phyloP scores from a whole-genome alignment of 2,329 filamentous ascomycete species.

The Cordyceps javanica region DNA sequence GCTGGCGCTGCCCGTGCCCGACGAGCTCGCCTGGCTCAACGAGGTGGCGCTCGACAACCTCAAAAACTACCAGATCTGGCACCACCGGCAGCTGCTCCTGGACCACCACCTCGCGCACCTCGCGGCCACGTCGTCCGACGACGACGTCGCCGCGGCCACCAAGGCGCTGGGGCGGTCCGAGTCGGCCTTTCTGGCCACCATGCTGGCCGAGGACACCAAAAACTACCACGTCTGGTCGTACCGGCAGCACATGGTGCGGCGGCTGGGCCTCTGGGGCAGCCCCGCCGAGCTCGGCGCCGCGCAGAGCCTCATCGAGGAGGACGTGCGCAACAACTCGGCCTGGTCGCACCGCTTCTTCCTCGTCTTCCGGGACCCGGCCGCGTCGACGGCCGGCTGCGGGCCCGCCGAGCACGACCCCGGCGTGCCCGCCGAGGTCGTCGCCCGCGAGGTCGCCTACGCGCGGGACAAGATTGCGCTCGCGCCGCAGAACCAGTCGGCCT shows the following conservation, averaged over 20 bases:
- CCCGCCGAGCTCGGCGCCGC: constrained; percentile 67
- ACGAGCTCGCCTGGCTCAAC: constrained; percentile 84
- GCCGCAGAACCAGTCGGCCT: constrained; percentile 89
- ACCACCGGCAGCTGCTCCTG: constrained; percentile 61
- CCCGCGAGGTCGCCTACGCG: constrained; percentile 70
- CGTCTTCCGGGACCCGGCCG: constrained; percentile 62
- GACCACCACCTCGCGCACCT: constrained; percentile 54
- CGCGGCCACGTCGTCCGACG: no score
- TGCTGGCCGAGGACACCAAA: constrained; percentile 83
- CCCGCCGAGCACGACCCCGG: constrained; percentile 48
- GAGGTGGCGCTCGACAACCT: constrained; percentile 73
- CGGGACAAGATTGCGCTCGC: constrained; percentile 68
- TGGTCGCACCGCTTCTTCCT: constrained; percentile 97
- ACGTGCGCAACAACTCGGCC: constrained; percentile 92
- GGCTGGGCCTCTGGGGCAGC: constrained; percentile 58
- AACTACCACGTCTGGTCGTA: constrained; percentile 99
- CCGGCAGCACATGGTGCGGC: constrained; percentile 63
- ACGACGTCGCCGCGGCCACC: constrained; percentile 50
- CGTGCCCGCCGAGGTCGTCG: constrained; percentile 57
- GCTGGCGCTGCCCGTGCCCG: constrained; percentile 56
- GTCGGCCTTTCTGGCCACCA: constrained; percentile 66
- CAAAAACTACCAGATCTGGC: constrained; percentile 99
- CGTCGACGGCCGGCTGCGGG: constrained; percentile 39
- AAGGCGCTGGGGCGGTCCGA: constrained; percentile 60
- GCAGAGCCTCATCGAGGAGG: constrained; percentile 65